Base-by-base conservation (phyloP, 2,329 filamentous ascomycete species). In the Diplocarpon rosae region DNA sequence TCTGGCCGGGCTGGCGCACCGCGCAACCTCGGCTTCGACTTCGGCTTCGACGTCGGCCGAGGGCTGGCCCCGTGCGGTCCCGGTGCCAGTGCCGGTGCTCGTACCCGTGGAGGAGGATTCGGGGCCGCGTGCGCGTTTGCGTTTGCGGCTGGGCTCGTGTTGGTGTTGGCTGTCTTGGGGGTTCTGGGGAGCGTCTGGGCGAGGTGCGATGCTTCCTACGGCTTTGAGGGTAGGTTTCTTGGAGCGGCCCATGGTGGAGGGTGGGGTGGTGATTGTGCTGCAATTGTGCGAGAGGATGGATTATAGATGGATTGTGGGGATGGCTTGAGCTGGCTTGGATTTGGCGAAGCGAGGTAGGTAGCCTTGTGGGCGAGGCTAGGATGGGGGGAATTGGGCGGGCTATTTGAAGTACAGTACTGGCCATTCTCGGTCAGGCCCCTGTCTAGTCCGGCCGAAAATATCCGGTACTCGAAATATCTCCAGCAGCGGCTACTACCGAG, bases 111-210 rank as follows among this genome's bases (percentile, higher is more conserved):
- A 24, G 20, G 29, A 32, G n/a, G 30, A 32, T 14, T 32, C 30
- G 30, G 30, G 30, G 10, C 4, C 20, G 20, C 4, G 20, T 24
- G 20, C 30, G 30, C 30, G 30, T 32, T 47, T 42, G 37, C 32
- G 31, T 10, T 34, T 45, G 13, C 32, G 14, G n/a, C n/a, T n/a
- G n/a, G n/a, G n/a, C 34, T 29, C 31, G 29, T 30, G 35, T 15
- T 28, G 34, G 16, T 42, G 41, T 7, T 35, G 37, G 41, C 16
- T 33, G 4, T 39, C 35, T 43, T 53, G 54, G 14, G 49, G 50
- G 13, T 42, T 24, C 7, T 24, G 20, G 51, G n/a, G 46, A 16
- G 51, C 52, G 52, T 43, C n/a, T 10, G 55, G 34, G 17, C 14
- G 36, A 2, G 38, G 32, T 34, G 17, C 14, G n/a, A 20, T 27